These are phyloP conservation scores for Boletus rubropictus DNA, from an alignment of 768 basidiomycete species.

Conservation along the genomic window DNA sequence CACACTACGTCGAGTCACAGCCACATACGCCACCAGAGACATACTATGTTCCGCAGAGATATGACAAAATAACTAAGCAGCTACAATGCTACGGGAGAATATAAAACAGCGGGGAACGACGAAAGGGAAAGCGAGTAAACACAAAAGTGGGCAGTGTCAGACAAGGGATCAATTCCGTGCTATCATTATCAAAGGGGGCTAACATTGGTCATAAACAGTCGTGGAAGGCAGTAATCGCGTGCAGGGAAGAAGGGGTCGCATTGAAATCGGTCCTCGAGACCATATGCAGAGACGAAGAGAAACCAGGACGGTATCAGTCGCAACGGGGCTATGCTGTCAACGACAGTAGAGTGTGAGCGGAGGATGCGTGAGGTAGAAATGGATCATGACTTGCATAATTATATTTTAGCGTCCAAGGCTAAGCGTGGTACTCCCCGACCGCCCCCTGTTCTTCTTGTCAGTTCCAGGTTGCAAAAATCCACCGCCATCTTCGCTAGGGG, in stretches of 20 bases:
- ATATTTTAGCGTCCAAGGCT: conserved; percentile 17
- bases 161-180: conserved; percentile 4
- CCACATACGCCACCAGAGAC: conserved; percentile 5
- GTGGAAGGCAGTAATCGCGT: conserved; percentile 14
- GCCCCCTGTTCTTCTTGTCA: conserved; percentile 22
- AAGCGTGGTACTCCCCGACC: conserved; percentile 26
- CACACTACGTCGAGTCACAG: conserved; percentile 2
- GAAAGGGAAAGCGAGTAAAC: conserved; percentile 8
- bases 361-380: conserved; percentile 4
- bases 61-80: conserved; percentile 14
- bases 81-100: conserved; percentile 5
- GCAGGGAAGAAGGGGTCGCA: conserved; percentile 3
- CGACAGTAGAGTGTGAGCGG: conserved; percentile 10
- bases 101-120: conserved; percentile 12
- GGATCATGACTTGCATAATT: conserved; percentile 15
- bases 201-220: conserved; percentile 23
- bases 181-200: conserved; percentile 18
- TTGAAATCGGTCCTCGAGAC: conserved; percentile 24
- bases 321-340: conserved; percentile 12
- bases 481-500: conserved; percentile 15
- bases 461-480: conserved; percentile 14
- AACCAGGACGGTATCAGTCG: conserved; percentile 9
- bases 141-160: conserved; percentile 6
- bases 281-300: conserved; percentile 7
- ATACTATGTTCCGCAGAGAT: conserved; percentile 1